Evolutionary conservation across 306 rosid species (phyloP), one percentile per base, ranked within the genome.

Genomic region (Prunus armeniaca): DNA sequence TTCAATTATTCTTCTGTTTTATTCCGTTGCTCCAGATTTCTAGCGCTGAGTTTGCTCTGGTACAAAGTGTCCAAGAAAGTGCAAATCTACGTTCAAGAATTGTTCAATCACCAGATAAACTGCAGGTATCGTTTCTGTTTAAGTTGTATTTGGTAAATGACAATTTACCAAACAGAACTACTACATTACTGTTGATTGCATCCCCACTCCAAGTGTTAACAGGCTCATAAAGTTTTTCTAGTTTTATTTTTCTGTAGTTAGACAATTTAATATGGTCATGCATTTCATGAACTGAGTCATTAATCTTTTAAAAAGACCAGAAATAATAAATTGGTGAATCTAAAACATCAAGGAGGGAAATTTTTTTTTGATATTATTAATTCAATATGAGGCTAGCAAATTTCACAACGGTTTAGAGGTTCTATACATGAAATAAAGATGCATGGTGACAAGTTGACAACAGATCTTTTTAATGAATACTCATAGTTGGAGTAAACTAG

Each of bases 101-200:
- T 66, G 93, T 85, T 46, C 97, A 94, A 30, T 94, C 98, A 13
- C 98, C 97, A 38, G 95, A 94, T 86, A 94, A 90, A 84, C 78
- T 94, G 79, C 93, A 91, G 96, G 97, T 93, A 50, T 18, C n/a
- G 38, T 55, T 41, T 57, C 49, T 73, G 19, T 30, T 51, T n/a
- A 5, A 69, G 9, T 62, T 28, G 10, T 7, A 28, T 63, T 13
- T n/a, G 4, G 7, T 13, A 2, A 65, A 43, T 28, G 32, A 58
- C 19, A 38, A 2, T 69, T 78, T 57, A 46, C 19, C 12, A 20
- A 56, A 60, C 22, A 5, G 15, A 45, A n/a, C 52, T 46, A 6
- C 51, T 24, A 13, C 43, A 19, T 60, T 81, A 57, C 46, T 57
- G 75, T 56, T 66, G 27, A 18, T 58, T 41, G 24, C 49, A 41